Base-by-base conservation (phyloP, 306 rosid species). In the Glycine tomentella region DNA sequence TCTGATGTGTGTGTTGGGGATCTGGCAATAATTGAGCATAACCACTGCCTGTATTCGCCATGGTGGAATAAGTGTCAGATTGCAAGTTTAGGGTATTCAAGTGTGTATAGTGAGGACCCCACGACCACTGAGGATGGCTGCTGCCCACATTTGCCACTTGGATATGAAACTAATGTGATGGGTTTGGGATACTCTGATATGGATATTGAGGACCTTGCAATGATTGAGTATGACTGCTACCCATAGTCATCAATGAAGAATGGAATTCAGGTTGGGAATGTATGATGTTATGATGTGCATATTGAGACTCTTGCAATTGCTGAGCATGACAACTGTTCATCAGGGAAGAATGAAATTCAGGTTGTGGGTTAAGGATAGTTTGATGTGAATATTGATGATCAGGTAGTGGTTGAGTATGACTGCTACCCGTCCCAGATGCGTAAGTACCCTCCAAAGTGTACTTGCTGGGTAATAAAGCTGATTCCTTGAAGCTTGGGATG, bases 261-360 rank as follows among this genome's bases (percentile, higher is more conserved):
- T 65, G 72, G 70, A 55, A 40, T 17, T 31, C 74, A 55, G 73
- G 69, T 75, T 75, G 85, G 42, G 69, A n/a, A n/a, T n/a, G n/a
- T n/a, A n/a, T n/a, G n/a, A n/a, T n/a, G n/a, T n/a, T n/a, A n/a
- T n/a, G 42, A 66, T 63, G 34, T 36, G 25, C 25, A 20, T 20
- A 1, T 20, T 62, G 82, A 84, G 68, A 55, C 51, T 74, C 33
- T 46, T 58, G 69, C 63, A 31, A 10, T 9, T 76, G 31, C 38
- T 55, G 86, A 59, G 67, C 63, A 68, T 53, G 40, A 65, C n/a
- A n/a, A n/a, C n/a, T n/a, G n/a, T n/a, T n/a, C n/a, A n/a, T n/a
- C n/a, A n/a, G n/a, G n/a, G n/a, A n/a, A n/a, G n/a, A n/a, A n/a
- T n/a, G n/a, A n/a, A n/a, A n/a, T n/a, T n/a, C n/a, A n/a, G n/a